Base-by-base conservation (phyloP, 2,329 filamentous ascomycete species). In the Westerdykella aurantiaca region DNA sequence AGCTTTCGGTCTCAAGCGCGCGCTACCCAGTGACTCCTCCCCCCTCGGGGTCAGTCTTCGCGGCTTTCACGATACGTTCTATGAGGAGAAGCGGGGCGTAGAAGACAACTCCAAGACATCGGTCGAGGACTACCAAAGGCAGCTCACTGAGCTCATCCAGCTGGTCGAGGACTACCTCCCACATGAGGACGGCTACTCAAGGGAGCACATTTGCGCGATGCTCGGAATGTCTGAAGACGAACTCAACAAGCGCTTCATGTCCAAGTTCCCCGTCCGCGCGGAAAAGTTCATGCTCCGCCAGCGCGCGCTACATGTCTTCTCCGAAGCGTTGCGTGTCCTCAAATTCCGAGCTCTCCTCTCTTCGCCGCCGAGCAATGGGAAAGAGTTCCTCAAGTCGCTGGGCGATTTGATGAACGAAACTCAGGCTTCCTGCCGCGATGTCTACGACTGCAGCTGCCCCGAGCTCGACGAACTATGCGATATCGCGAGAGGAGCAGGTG, bases 401-500 rank as follows among this genome's bases (percentile, higher is more conserved):
- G 93, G 93, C 22, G 80, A 79, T 35, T 74, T 97, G 11, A 82
- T 98, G 75, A 95, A 96, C 67, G 80, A 84, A 57, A 95, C 90
- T 0, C 93, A 98, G 64, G 80, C 81, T 34, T 94, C 87, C 6
- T 97, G 91, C 68, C 79, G 88, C 41, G 85, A 90, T 13, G 69
- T 87, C 4, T 98, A 93, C 69, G 88, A 96, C 60, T 97, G 91
- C 72, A 93, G 86, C 58, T 95, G 88, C 57, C 82, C 86, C 0
- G 90, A 97, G 68, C 79, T 97, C n/a, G 91, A 98, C 65, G 77
- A 87, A 49, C 79, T 98, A 31, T 97, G 91, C 67, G 67, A 75
- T 33, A 84, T 97, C 53, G 90, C 90, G 0, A 77, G 83, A 22
- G 75, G 73, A 13, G 86, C 86, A 1, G 93, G 93, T 2, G 81